A percentile compares a stretch with the other conserved stretches of the same genome.
These are phyloP conservation scores for Pharnaceum exiguum DNA, from an alignment of 148 eudicot species.

Conservation along the genomic window DNA sequence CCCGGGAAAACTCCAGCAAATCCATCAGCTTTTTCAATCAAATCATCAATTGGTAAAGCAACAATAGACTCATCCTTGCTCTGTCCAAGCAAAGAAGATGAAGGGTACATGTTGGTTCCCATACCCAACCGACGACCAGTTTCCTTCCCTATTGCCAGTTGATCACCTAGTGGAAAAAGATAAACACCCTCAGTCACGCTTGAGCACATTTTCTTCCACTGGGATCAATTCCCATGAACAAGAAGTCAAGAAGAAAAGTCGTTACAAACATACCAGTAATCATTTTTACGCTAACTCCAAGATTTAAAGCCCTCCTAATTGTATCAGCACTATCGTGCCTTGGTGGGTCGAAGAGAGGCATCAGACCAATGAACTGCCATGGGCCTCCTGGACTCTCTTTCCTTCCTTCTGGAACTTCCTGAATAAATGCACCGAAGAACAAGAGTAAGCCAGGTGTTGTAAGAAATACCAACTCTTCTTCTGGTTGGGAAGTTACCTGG, in stretches of 20 bases:
- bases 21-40: constrained; percentile 97
- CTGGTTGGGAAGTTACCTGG: constrained; percentile 47
- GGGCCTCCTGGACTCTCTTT: constrained; percentile 97
- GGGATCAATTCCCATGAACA: neutral
- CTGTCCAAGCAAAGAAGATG: constrained; percentile 93
- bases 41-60: constrained; percentile 88
- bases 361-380: constrained; percentile 90
- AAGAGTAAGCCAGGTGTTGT: neutral
- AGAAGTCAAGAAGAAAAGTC: constrained; percentile 1
- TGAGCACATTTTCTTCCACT: neutral
- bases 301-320: constrained; percentile 90
- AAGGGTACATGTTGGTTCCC: constrained; percentile 99
- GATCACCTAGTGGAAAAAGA: constrained; percentile 61
- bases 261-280: constrained; percentile 65
- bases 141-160: constrained; percentile 94
- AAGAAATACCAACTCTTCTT: neutral
- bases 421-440: constrained; percentile 6
- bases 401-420: constrained; percentile 96
- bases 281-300: constrained; percentile 96
- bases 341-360: constrained; percentile 99
- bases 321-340: constrained; percentile 99
- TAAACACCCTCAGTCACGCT: constrained; percentile 15
- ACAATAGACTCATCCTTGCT: constrained; percentile 90
- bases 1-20: constrained; percentile 99
- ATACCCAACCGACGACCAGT: constrained; percentile 97